phyloP scores from a whole-genome alignment of 2,329 filamentous ascomycete genomes.

The Cladosporium sphaerospermum region DNA sequence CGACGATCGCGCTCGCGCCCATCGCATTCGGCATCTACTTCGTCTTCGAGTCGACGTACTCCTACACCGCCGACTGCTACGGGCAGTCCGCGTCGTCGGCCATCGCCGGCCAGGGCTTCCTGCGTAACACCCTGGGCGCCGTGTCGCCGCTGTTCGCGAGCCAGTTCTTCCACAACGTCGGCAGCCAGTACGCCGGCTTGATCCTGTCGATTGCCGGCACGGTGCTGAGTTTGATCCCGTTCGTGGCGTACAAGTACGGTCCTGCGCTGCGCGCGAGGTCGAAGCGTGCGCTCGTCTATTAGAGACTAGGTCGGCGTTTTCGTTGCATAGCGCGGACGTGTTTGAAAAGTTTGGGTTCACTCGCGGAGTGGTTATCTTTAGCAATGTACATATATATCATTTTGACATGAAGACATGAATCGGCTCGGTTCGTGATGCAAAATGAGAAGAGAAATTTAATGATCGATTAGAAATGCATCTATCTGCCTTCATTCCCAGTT shows the following conservation, averaged over 20 bases:
- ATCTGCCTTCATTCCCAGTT: not conserved
- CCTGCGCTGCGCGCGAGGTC: constrained; percentile 34
- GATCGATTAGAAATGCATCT: not conserved
- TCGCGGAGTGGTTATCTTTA: not conserved
- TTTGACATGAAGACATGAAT: not conserved
- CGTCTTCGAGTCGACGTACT: constrained; percentile 43
- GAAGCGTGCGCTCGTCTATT: constrained; percentile 30
- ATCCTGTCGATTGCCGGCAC: constrained; percentile 44
- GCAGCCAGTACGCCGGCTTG: constrained; percentile 47
- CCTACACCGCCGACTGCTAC: constrained; percentile 49
- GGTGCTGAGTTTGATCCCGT: constrained; percentile 37
- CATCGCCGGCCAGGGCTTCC: constrained; percentile 47
- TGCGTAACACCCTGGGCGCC: constrained; percentile 49
- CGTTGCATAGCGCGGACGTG: not conserved
- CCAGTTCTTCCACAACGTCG: constrained; percentile 49
- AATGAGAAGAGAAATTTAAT: too few relatives aligned
- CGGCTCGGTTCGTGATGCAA: too few relatives aligned
- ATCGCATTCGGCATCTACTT: constrained; percentile 51
- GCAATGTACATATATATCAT: not conserved
- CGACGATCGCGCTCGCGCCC: constrained; percentile 43
- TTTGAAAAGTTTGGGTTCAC: not conserved
- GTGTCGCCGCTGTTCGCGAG: constrained; percentile 48
- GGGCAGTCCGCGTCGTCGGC: constrained; percentile 39
- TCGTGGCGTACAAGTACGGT: constrained; percentile 40
- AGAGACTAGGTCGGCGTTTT: not conserved